Evolutionary conservation across 148 eudicot genomes (phyloP), one percentile per base, ranked within the genome.

Genomic region (Dianthus caryophyllus): DNA sequence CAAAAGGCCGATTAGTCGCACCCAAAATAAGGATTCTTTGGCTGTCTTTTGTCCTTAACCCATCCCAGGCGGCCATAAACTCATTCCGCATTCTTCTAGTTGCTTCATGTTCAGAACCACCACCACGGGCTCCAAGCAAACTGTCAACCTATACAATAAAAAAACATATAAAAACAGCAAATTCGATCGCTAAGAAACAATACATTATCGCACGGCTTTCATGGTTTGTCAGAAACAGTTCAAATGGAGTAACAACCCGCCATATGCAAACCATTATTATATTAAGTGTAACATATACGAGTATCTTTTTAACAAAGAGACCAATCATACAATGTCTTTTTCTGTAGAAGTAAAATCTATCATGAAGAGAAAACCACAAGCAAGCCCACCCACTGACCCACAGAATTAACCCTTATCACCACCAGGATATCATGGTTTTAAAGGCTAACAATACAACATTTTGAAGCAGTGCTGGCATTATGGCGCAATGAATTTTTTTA

Each of bases 31-130:
- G 97, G 39, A 95, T 95, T 68, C 93, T 77, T 69, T 95, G 97
- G 72, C 84, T 88, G 61, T 95, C 99, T 80, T 90, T 95, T 57
- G 99, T 82, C 72, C 99, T 82, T 77, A 95, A 82, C 15, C 99
- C 99, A 88, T 95, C 99, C 99, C 99, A 95, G 64, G 99, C 99
- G 18, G 99, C 99, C 99, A 95, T 95, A 72, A 95, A 95, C 73
- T 95, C 99, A 78, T 90, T 95, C 3, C 97, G 76, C 97, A 95
- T 90, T 77, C 99, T 82, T 88, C 99, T 86, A 46, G 99, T 95
- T 27, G 99, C 99, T 76, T 95, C 99, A 49, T 95, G 99, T 79
- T 95, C 99, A 78, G 76, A 86, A 67, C 86, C 71, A 75, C 99
- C 99, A 69, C 99, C 99, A 67, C 99, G 99, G 68, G 99, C 97